Evolutionary conservation across 345 rosid genomes (phyloP).

Genomic region (Rhizophora mangle): DNA sequence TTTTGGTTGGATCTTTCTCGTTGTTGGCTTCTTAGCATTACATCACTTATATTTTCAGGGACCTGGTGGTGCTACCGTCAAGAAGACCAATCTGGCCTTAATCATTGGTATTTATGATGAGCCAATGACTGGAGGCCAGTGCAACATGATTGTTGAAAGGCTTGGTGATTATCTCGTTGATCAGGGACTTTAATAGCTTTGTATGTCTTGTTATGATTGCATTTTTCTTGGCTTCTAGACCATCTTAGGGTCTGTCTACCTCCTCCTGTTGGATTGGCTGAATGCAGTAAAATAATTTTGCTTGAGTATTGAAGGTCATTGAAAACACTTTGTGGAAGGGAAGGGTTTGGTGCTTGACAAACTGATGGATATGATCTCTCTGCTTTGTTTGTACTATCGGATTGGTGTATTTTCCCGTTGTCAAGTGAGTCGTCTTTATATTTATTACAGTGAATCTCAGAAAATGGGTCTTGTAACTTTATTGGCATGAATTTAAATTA

Average conservation of each 20-base stretch:
- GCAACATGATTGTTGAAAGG: constrained; percentile 34
- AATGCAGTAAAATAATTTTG: constrained; percentile 17
- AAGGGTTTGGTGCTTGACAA: constrained; percentile 34
- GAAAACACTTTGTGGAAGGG: constrained; percentile 19
- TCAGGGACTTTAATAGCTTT: constrained; percentile 12
- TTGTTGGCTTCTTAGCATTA: neutral
- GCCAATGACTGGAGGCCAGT: constrained; percentile 28
- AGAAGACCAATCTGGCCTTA: constrained; percentile 22
- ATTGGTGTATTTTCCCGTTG: constrained; percentile 24
- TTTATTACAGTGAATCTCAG: constrained; percentile 13
- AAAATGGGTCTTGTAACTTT: constrained; percentile 22
- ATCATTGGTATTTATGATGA: constrained; percentile 28
- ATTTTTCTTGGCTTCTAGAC: constrained; percentile 22
- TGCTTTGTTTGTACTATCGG: constrained; percentile 10
- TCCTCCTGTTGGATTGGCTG: constrained; percentile 3
- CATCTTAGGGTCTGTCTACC: constrained; percentile 12
- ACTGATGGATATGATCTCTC: constrained; percentile 21
- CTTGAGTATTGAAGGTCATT: constrained; percentile 21
- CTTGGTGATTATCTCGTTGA: constrained; percentile 23
- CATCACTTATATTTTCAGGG: constrained; percentile 4
- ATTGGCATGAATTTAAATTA: constrained; percentile 6
- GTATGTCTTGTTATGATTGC: constrained; percentile 6
- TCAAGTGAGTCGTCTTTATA: constrained; percentile 13
- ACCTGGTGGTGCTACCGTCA: constrained; percentile 12
- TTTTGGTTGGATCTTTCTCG: neutral